These are phyloP conservation scores for Ascodesmis nigricans DNA, from an alignment of 495 filamentous ascomycete species.

Conservation along the genomic window DNA sequence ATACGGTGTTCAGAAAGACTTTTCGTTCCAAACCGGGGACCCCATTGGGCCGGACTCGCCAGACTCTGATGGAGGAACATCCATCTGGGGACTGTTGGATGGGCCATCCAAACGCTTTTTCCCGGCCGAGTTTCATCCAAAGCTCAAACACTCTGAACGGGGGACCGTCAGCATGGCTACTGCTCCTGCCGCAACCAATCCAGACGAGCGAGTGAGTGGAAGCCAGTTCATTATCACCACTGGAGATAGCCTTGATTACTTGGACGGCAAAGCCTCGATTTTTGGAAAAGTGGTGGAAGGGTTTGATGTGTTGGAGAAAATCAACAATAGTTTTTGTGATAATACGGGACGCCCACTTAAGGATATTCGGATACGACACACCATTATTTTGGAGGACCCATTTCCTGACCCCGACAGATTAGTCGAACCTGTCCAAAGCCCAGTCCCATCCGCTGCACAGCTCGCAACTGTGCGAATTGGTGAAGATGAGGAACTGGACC, in stretches of 20 bases:
- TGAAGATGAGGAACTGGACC: slow-evolving; percentile 53
- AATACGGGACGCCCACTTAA: slow-evolving; percentile 61
- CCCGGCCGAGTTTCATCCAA: slow-evolving; percentile 56
- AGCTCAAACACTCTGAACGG: slow-evolving; percentile 61
- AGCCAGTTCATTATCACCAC: slow-evolving; percentile 85
- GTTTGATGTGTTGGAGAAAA: slow-evolving; percentile 77
- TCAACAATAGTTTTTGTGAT: slow-evolving; percentile 74
- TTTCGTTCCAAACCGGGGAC: slow-evolving; percentile 89
- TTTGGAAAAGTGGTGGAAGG: slow-evolving; percentile 90
- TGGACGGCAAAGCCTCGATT: slow-evolving; percentile 79
- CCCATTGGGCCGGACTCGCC: slow-evolving; percentile 63
- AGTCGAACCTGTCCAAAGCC: slow-evolving; percentile 52
- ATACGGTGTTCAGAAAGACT: slow-evolving; percentile 69
- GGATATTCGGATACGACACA: slow-evolving; percentile 85
- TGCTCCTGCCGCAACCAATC: slow-evolving; percentile 48
- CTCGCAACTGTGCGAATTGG: slow-evolving; percentile 76
- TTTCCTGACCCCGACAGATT: slow-evolving; percentile 58
- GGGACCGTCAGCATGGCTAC: slow-evolving; percentile 94
- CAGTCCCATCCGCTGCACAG: slow-evolving; percentile 63
- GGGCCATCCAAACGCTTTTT: slow-evolving; percentile 56
- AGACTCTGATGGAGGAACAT: slow-evolving; percentile 73
- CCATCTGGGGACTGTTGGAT: slow-evolving; percentile 71
- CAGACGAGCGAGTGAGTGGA: slow-evolving; percentile 55
- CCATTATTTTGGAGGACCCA: slow-evolving; percentile 71
- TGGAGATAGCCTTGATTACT: slow-evolving; percentile 64